Evolutionary conservation across 176 grass and related monocot genomes (phyloP).

Genomic region (Puya raimondii): DNA sequence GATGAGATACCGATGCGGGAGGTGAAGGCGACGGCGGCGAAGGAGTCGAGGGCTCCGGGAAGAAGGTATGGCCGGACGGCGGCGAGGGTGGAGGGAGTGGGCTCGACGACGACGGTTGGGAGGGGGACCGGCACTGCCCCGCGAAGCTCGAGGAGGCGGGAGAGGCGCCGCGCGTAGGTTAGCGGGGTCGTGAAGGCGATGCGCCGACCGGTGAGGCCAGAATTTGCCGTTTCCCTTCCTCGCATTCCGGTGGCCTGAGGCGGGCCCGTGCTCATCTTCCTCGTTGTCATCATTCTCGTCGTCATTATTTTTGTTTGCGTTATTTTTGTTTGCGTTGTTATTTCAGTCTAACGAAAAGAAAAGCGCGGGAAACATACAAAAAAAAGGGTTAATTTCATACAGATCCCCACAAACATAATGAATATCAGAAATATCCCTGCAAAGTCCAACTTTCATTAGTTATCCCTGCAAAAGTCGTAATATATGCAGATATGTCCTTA

Average conservation of each 20-base stretch:
- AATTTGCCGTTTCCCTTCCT: background rate
- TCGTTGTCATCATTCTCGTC: background rate
- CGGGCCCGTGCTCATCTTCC: background rate
- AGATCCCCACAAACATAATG: too few species aligned
- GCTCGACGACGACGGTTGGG: slow-evolving; percentile 50
- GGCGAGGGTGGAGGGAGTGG: slow-evolving; percentile 32
- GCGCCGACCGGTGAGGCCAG: slow-evolving; percentile 32
- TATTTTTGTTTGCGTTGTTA: too few species aligned
- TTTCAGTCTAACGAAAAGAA: too few species aligned
- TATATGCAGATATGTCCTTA: too few species aligned
- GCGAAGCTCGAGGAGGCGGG: background rate
- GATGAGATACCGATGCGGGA: slow-evolving; percentile 67
- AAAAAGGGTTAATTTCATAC: too few species aligned
- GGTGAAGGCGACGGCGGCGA: slow-evolving; percentile 70
- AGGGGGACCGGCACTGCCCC: slow-evolving; percentile 49
- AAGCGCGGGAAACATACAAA: too few species aligned
- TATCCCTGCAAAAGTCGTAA: too few species aligned
- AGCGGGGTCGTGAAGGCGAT: slow-evolving; percentile 54
- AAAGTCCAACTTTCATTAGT: too few species aligned
- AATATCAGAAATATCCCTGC: too few species aligned
- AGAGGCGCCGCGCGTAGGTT: slow-evolving; percentile 28
- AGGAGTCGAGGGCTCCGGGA: slow-evolving; percentile 41
- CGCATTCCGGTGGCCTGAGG: background rate
- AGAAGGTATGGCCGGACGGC: slow-evolving; percentile 40
- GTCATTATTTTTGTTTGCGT: too few species aligned